These are phyloP conservation scores for Cystobasidiaceae sp. DNA, from an alignment of 1,284 basidiomycete genomes.

Conservation along the genomic window DNA sequence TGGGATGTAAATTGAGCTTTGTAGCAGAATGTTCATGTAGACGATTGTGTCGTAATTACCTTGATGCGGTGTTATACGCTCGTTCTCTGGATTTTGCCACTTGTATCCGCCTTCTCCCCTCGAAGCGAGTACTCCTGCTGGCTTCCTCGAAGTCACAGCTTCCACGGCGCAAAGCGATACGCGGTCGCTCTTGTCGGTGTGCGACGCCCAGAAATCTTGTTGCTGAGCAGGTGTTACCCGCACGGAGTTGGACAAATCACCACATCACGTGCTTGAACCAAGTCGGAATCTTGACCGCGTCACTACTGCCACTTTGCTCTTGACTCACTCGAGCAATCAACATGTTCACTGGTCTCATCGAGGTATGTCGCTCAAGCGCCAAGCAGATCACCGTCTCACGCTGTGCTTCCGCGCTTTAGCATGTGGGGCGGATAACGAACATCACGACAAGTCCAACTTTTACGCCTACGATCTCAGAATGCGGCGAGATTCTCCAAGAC, in stretches of 20 bases:
- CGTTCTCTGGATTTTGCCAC: no score
- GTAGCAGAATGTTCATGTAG: not conserved
- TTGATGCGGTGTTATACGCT: no score
- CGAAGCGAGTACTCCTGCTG: no score
- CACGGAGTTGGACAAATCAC: no score
- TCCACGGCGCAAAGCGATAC: no score
- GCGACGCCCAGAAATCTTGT: no score
- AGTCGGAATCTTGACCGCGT: not conserved
- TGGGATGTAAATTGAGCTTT: slow-evolving; percentile 11
- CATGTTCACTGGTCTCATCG: slow-evolving; percentile 46
- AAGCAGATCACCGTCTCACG: slow-evolving; percentile 49
- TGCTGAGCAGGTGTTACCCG: no score
- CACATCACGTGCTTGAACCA: no score
- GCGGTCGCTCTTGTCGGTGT: no score
- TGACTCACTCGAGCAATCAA: not conserved
- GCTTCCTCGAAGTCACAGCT: no score
- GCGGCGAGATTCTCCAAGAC: slow-evolving; percentile 74
- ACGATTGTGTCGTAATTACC: not conserved
- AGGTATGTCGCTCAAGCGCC: slow-evolving; percentile 30
- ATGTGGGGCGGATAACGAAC: slow-evolving; percentile 64
- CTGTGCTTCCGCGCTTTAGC: slow-evolving; percentile 54
- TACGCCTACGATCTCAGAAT: slow-evolving; percentile 66
- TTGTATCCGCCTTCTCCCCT: no score
- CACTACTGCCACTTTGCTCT: not conserved
- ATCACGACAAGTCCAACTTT: slow-evolving; percentile 51